Percentiles rank a stretch among this genome's conserved stretches.
Conservation (phyloP, 176 grass and related monocot species). For the Urochloa ruziziensis region DNA sequence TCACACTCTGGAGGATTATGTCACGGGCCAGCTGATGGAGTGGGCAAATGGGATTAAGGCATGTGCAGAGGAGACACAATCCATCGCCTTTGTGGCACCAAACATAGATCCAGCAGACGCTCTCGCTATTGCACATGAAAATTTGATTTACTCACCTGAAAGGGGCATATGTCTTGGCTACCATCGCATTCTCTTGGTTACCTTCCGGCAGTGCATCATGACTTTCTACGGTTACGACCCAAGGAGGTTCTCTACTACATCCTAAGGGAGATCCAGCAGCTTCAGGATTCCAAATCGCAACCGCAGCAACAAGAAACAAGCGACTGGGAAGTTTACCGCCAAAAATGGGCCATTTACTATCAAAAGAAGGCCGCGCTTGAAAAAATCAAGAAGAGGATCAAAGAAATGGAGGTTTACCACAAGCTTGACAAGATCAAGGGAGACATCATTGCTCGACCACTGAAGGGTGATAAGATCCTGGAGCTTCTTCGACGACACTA, state of each 20-base stretch:
- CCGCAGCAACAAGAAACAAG: background rate
- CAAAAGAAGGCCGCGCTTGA: background rate
- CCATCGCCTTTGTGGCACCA: background rate
- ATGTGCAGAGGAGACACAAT: accelerated
- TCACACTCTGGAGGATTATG: background rate
- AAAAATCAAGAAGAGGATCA: background rate
- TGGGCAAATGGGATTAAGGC: background rate
- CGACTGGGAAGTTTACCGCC: background rate
- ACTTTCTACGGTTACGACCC: background rate
- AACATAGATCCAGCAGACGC: too few species aligned
- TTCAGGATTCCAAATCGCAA: too few species aligned
- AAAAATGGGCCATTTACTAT: background rate
- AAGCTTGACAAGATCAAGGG: background rate
- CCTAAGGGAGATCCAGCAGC: background rate
- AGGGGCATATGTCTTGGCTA: too few species aligned
- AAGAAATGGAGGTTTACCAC: background rate
- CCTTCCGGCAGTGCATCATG: background rate
- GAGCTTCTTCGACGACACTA: too few species aligned
- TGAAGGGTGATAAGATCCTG: too few species aligned
- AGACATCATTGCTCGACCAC: background rate
- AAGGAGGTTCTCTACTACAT: slow-evolving; percentile 30
- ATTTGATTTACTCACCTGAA: background rate
- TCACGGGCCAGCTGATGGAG: background rate
- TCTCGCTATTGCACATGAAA: background rate
- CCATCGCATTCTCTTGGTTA: background rate